Base-by-base conservation (phyloP, 768 basidiomycete species). In the Lyophyllum decastes region DNA sequence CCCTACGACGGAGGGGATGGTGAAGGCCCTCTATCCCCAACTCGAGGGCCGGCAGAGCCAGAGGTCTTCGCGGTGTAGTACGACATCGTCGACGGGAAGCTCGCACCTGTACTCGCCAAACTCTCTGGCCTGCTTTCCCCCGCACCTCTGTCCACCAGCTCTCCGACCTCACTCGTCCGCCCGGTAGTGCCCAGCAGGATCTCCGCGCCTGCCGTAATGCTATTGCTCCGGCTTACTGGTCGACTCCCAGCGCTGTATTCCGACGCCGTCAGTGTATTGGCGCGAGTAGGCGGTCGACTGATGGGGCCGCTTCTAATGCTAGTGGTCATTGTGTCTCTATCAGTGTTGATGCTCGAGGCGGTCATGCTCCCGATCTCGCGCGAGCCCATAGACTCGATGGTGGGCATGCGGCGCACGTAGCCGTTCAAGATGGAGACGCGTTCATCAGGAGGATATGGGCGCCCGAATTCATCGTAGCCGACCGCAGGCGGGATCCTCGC, bases 351-450 rank as follows among this genome's bases (percentile, higher is more conserved):
- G 38, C 63, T 65, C 5, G 68, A 68, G n/a, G 67, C 62, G 48
- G 55, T 46, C 49, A 73, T 68, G 58, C 72, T 73, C 38, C 67
- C 71, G 49, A 75, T 58, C 59, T 92, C 90, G 50, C 82, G 79
- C 17, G 86, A 88, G 40, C 88, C 89, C 69, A 91, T 78, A 43
- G 84, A 86, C 68, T 91, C 89, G 59, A 92, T 92, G 26, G 90
- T 92, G 19, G 89, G 86, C 90, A 92, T 90, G 38, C 90, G 87
- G 51, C 81, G 78, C 44, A 92, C 79, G 63, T 77, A 82, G 22
- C 81, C 77, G 52, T 89, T 87, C 54, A 92, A 73, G 49, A 92
- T 78, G 6, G 78, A 79, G 27, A 90, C 74, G 52, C 81, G 77
- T 55, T 81, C 78, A 38, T 82, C 82, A 21, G 78, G 74, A 19